Evolutionary conservation across 2,329 filamentous ascomycete genomes (phyloP), one percentile per base, ranked within the genome.

Genomic region (Fonsecaea erecta): DNA sequence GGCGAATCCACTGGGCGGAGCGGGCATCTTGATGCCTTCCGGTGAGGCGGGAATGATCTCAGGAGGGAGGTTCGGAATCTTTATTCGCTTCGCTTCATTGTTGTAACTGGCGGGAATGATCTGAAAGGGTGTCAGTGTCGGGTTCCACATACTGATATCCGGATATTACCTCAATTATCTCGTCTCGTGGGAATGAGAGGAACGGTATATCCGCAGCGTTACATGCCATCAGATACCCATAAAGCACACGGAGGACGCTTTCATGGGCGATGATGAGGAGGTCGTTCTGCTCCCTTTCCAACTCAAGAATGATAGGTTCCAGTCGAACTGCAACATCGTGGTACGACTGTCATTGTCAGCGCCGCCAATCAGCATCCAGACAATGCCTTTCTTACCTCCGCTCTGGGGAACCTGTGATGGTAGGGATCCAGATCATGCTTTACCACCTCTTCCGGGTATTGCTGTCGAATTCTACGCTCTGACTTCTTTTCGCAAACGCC

Each of bases 181-280:
- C 93, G 75, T 99, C 90, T 51, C 95, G 90, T 3, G 95, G 95
- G 74, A 99, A 99, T 71, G 92, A 91, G 67, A 99, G 86, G 71
- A 89, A 90, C 3, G 95, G 95, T 68, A 99, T 99, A 74, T 96
- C 93, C 77, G 90, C 90, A 8, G 96, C 93, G 75, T 94, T 95
- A 80, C 95, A 98, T 72, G 96, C 95, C 95, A 99, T 99, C 43
- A 99, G 84, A 78, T 99, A 99, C 26, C 93, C 93, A 75, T 99
- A 99, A 2, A 99, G 85, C 26, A 99, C 95, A 51, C 95, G 91
- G 53, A 99, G 85, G n/a, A 99, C 95, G 58, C 92, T 96, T 77
- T 99, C 95, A 77, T 99, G 95, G 0, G 95, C 95, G 71, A 99
- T 97, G 75, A 99, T 97, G 60, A 99, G 85, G n/a, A 99, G 85